These are phyloP conservation scores for Lecanoromycetidae sp. DNA, from an alignment of 2,329 filamentous ascomycete genomes.

Conservation along the genomic window DNA sequence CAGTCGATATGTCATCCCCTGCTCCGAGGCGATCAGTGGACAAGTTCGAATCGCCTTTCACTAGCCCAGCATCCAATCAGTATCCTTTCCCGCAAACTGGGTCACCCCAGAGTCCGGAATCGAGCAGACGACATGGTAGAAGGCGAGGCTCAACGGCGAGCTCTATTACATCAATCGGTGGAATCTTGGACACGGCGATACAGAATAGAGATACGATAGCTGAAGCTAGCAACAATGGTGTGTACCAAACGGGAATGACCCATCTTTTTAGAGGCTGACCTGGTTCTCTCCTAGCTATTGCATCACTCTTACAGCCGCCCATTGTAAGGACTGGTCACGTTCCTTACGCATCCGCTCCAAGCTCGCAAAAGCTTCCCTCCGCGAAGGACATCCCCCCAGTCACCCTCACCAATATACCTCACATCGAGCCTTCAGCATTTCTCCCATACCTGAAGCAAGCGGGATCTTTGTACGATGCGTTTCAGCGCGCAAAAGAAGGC, in stretches of 20 bases:
- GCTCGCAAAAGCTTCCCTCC: slow-evolving; percentile 69
- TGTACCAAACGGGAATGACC: slow-evolving; percentile 15
- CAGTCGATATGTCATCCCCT: slow-evolving; percentile 31
- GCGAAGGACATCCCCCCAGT: slow-evolving; percentile 87
- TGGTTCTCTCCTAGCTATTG: slow-evolving; percentile 53
- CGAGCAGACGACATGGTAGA: slow-evolving; percentile 38
- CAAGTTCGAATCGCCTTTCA: slow-evolving; percentile 33
- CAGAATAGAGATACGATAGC: slow-evolving; percentile 45
- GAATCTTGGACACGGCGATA: slow-evolving; percentile 61
- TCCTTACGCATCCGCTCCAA: slow-evolving; percentile 62
- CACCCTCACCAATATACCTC: slow-evolving; percentile 73
- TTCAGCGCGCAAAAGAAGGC: slow-evolving; percentile 70
- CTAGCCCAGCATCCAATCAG: slow-evolving; percentile 30
- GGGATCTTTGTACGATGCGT: slow-evolving; percentile 75
- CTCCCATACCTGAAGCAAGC: slow-evolving; percentile 75
- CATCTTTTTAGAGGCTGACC: not conserved
- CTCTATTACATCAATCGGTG: slow-evolving; percentile 77
- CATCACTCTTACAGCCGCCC: slow-evolving; percentile 79
- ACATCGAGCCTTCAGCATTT: slow-evolving; percentile 69
- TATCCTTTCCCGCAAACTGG: slow-evolving; percentile 51
- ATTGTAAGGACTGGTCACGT: slow-evolving; percentile 80
- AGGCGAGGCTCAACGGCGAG: slow-evolving; percentile 75
- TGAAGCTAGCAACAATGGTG: slow-evolving; percentile 78
- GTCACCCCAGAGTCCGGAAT: slow-evolving; percentile 33
- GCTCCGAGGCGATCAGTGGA: slow-evolving; percentile 36